These are phyloP conservation scores for Stromatinia cepivora DNA, from an alignment of 2,329 filamentous ascomycete genomes.

Conservation along the genomic window DNA sequence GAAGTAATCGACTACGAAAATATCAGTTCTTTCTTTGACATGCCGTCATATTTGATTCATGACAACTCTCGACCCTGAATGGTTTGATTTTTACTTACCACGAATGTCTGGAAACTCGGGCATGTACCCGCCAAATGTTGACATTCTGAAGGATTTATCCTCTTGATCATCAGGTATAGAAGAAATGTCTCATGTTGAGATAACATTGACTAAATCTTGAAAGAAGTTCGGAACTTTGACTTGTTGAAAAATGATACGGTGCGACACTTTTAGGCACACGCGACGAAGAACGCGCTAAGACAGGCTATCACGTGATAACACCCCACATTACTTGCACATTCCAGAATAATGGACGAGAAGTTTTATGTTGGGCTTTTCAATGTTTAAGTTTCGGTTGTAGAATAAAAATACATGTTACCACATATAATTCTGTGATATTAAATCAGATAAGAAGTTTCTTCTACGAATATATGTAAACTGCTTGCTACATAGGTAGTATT, in stretches of 20 bases:
- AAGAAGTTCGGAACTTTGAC: not conserved
- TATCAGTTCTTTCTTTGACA: conserved; percentile 17
- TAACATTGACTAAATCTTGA: not conserved
- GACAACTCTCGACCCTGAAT: conserved; percentile 9
- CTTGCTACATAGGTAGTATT: not conserved
- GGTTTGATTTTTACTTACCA: conserved; percentile 47
- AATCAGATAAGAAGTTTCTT: not conserved
- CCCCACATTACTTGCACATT: not conserved
- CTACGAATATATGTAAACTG: not conserved
- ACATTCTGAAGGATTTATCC: conserved; percentile 53
- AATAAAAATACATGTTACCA: not conserved
- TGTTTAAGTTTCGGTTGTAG: not conserved
- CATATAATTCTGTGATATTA: not conserved
- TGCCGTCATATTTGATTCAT: not conserved
- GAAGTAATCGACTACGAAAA: conserved; percentile 73
- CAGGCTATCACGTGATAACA: not conserved
- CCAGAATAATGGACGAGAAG: not conserved
- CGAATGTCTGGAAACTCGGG: conserved; percentile 78
- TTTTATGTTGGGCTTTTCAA: no score
- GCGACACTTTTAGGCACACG: not conserved
- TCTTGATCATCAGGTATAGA: not conserved
- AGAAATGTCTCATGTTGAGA: not conserved
- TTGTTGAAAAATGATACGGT: not conserved
- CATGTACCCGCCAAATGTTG: conserved; percentile 72
- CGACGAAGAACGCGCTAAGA: conserved; percentile 4